These are phyloP conservation scores for Penicillium nucicola DNA, from an alignment of 495 filamentous ascomycete genomes.

Conservation along the genomic window DNA sequence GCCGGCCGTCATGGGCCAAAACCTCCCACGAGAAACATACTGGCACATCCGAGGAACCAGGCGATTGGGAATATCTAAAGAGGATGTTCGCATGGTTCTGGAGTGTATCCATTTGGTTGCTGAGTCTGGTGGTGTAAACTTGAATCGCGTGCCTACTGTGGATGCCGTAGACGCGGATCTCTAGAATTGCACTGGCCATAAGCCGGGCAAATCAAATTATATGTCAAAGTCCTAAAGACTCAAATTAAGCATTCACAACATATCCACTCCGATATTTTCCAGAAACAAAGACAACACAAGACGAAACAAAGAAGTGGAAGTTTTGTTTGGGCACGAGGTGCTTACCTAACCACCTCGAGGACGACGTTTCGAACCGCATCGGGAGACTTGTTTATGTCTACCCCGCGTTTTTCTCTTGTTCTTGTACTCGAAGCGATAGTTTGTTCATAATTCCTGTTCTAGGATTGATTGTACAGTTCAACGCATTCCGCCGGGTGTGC, in stretches of 20 bases:
- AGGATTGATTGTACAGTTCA: neutral
- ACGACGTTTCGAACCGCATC: constrained; percentile 24
- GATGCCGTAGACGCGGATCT: constrained; percentile 4
- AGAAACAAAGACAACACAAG: neutral
- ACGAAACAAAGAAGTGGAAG: neutral
- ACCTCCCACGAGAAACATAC: constrained; percentile 38
- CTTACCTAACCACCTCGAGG: constrained; percentile 16
- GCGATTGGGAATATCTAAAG: constrained; percentile 39
- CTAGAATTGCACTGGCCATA: neutral
- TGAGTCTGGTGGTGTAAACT: constrained; percentile 6
- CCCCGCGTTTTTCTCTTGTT: constrained; percentile 23
- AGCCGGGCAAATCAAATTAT: no score
- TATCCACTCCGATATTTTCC: neutral
- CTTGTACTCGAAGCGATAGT: constrained; percentile 1
- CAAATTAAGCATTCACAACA: neutral
- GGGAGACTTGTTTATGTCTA: constrained; percentile 38
- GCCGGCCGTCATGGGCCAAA: constrained; percentile 51
- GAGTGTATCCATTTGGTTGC: constrained; percentile 15
- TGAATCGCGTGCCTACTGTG: constrained; percentile 9
- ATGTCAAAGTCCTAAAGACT: no score
- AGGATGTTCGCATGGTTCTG: constrained; percentile 40
- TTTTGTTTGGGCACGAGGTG: constrained; percentile 4
- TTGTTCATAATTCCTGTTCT: neutral
- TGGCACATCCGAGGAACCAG: constrained; percentile 50
- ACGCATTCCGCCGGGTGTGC: constrained; percentile 23